Evolutionary conservation across 441 rosid species (phyloP).

Genomic region (Euphorbia corollata): DNA sequence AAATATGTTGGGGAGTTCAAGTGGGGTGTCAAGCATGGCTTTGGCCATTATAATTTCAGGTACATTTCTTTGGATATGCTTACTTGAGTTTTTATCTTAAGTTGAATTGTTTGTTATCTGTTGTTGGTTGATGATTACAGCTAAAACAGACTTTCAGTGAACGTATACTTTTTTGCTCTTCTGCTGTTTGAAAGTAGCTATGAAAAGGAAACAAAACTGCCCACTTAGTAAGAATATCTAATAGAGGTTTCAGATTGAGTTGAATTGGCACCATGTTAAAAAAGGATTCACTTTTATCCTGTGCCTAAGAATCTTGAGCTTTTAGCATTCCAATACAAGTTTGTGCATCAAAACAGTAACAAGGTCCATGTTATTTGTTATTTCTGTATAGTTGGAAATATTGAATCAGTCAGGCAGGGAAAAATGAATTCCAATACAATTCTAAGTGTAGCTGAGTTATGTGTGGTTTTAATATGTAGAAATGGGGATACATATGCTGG

Average conservation of each 20-base stretch:
- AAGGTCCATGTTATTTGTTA: too few relatives aligned
- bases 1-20: conserved; percentile 79
- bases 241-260: neutral
- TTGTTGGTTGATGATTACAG: too few relatives aligned
- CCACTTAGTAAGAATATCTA: neutral
- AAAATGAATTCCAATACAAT: neutral
- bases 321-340: neutral
- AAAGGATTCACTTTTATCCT: neutral
- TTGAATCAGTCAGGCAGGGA: neutral
- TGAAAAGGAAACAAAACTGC: neutral
- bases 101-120: too few relatives aligned
- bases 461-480: conserved; percentile 26
- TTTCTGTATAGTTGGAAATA: neutral
- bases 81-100: too few relatives aligned
- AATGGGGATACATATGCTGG: conserved; percentile 85
- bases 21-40: conserved; percentile 89
- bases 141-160: too few relatives aligned
- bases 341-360: too few relatives aligned
- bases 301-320: neutral
- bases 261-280: neutral
- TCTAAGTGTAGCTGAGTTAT: neutral
- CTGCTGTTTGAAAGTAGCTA: neutral
- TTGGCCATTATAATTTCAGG: conserved; percentile 92
- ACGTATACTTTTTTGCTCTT: too few relatives aligned
- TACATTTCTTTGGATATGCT: conserved; percentile 17